These are phyloP conservation scores for Myriosclerotinia duriaeana DNA, from an alignment of 2,329 filamentous ascomycete genomes.

Conservation along the genomic window DNA sequence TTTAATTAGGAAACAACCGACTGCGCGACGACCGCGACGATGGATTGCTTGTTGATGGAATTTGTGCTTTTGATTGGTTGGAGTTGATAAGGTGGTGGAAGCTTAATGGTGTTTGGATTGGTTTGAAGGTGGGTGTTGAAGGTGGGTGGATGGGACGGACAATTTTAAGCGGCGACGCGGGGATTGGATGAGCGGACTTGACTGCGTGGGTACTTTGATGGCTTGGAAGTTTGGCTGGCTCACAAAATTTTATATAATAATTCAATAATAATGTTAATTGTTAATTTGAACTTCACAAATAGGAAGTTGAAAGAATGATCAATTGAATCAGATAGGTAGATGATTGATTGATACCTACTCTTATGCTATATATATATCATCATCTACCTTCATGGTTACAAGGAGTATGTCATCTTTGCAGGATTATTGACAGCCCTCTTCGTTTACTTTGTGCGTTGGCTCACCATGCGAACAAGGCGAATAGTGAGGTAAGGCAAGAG, in stretches of 20 bases:
- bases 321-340: background rate
- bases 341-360: background rate
- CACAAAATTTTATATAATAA: too few relatives aligned
- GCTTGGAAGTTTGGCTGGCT: background rate
- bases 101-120: slow-evolving; percentile 3
- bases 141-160: background rate
- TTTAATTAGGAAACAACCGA: slow-evolving; percentile 7
- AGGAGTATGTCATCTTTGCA: slow-evolving; percentile 11
- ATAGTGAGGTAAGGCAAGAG: slow-evolving; percentile 15
- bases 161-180: slow-evolving; percentile 15
- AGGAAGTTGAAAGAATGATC: background rate
- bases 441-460: slow-evolving; percentile 21
- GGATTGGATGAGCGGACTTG: background rate
- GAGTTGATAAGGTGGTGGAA: slow-evolving; percentile 14
- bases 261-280: too few relatives aligned
- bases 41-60: slow-evolving; percentile 20
- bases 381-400: background rate
- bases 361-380: background rate
- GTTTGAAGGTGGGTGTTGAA: background rate
- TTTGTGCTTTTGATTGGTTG: slow-evolving; percentile 19
- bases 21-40: slow-evolving; percentile 24
- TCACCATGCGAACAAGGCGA: slow-evolving; percentile 19
- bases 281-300: too few relatives aligned
- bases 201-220: background rate
- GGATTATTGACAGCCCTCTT: background rate